Evolutionary conservation across 768 basidiomycete genomes (phyloP), one percentile per base, ranked within the genome.

Genomic region (Lactarius psammicola): DNA sequence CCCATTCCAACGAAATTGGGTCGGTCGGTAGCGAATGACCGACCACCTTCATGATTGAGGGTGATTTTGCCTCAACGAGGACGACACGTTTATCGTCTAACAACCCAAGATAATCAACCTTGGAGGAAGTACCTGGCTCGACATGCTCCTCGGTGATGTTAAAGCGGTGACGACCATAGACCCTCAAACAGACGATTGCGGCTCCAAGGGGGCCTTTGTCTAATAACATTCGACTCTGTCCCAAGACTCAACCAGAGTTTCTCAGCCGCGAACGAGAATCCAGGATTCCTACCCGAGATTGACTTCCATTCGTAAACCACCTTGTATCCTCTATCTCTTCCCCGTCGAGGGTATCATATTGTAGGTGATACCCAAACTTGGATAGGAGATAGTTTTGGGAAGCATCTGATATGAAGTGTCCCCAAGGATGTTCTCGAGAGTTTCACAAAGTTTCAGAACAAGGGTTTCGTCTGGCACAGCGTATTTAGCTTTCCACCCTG

Each of bases 181-280:
- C n/a, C n/a, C n/a, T n/a, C 17, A 46, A 23, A 30, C 17, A 33
- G 9, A n/a, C n/a, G n/a, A n/a, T n/a, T n/a, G n/a, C n/a, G 28
- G 30, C 58, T 20, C 1, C 7, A 31, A n/a, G 30, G 2, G 23
- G 3, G 3, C 42, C 42, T 30, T 2, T 30, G 0, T 31, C 11
- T 11, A 46, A 11, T 7, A 59, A n/a, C n/a, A n/a, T n/a, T 30
- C 42, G 42, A 33, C 17, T 59, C 59, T 59, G 59, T 44, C n/a
- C n/a, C n/a, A n/a, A n/a, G n/a, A n/a, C 23, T 31, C 28, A 58
- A 11, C 42, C 4, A 4, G 42, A 13, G 15, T n/a, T n/a, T n/a
- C 42, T 34, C 20, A 23, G 28, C 40, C 17, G 20, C 5, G 58
- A 44, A n/a, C 1, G 28, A 38, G 13, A 38, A 38, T 4, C 2